Conservation (phyloP, 169 alveolate species). For the Plasmodium inui region DNA sequence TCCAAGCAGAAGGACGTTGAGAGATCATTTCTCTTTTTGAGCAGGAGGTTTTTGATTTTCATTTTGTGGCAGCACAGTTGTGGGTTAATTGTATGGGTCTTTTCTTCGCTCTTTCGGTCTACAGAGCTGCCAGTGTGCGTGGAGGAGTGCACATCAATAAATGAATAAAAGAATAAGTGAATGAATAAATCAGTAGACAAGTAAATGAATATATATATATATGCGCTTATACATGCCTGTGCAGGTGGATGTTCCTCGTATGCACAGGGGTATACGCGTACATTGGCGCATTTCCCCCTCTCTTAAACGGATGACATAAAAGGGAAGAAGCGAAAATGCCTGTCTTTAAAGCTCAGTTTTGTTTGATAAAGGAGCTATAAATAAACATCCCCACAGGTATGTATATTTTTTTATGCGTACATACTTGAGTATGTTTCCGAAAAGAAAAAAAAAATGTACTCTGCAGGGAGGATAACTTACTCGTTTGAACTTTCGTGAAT, state of each 20-base stretch:
- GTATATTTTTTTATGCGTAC: neutral
- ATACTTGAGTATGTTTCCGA: neutral
- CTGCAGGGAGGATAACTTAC: neutral
- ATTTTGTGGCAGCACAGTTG: slow-evolving; percentile 1
- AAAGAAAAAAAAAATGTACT: slow-evolving; percentile 1
- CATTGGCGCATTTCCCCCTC: neutral
- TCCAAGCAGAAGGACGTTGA: slow-evolving; percentile 39
- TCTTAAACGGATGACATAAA: neutral
- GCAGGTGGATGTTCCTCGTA: neutral
- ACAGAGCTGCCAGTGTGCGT: neutral
- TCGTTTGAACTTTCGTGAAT: neutral
- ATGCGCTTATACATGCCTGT: neutral
- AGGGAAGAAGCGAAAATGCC: neutral
- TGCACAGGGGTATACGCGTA: slow-evolving; percentile 5
- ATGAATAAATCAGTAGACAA: neutral
- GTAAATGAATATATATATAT: neutral
- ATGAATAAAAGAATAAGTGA: neutral
- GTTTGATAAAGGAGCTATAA: slow-evolving; percentile 4
- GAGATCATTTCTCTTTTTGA: slow-evolving; percentile 16
- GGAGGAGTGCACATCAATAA: neutral
- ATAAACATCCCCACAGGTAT: neutral
- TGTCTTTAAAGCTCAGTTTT: neutral
- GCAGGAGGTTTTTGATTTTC: slow-evolving; percentile 13
- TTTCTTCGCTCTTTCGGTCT: neutral
- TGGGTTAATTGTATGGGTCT: neutral